A percentile compares a stretch with the other conserved stretches of the same genome.
phyloP scores from a whole-genome alignment of 768 basidiomycete species.

The Daedalea quercina region DNA sequence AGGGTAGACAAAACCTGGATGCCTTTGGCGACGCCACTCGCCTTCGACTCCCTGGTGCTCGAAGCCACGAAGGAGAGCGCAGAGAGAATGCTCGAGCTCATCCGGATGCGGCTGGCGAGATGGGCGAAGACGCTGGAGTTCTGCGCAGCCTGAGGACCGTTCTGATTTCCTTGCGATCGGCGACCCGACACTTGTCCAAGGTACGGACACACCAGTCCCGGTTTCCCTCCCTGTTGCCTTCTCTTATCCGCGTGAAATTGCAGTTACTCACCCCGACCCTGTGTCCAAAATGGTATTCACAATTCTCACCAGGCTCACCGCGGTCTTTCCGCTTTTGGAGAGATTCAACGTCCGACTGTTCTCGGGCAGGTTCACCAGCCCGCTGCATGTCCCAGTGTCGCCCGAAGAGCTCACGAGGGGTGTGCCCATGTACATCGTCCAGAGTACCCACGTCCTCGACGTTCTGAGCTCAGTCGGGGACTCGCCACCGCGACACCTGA shows the following conservation, averaged over 20 bases:
- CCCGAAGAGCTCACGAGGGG: neutral
- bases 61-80: neutral
- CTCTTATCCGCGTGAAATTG: too few relatives aligned
- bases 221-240: too few relatives aligned
- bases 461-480: neutral
- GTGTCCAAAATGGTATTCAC: neutral
- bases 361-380: neutral
- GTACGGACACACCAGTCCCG: too few relatives aligned
- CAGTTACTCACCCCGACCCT: too few relatives aligned
- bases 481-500: neutral
- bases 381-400: neutral
- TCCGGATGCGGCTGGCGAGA: neutral
- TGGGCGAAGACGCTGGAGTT: neutral
- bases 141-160: neutral
- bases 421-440: neutral
- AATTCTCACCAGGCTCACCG: neutral
- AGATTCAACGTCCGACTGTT: neutral
- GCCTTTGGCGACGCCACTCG: neutral
- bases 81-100: neutral
- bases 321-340: neutral
- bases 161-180: neutral
- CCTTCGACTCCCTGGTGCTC: neutral
- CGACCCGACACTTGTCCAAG: too few relatives aligned
- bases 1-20: neutral
- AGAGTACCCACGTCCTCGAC: neutral